phyloP scores from a whole-genome alignment of 805 yeast species.

The Hanseniaspora vineae region DNA sequence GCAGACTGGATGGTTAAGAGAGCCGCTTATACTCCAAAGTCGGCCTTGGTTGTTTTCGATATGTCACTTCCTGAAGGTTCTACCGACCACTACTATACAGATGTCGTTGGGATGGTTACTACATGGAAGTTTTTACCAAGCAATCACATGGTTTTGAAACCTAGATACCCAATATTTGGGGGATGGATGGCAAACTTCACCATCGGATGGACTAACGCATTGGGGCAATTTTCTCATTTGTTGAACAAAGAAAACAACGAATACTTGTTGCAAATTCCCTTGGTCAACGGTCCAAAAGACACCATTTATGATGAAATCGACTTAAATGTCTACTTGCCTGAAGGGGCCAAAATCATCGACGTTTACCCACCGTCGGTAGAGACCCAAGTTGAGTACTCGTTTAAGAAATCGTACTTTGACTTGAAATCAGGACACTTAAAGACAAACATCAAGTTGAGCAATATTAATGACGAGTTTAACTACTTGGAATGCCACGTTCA shows the following conservation, averaged over 20 bases:
- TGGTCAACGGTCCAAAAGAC: slow-evolving; percentile 60
- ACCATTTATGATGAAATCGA: slow-evolving; percentile 51
- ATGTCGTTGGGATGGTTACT: slow-evolving; percentile 86
- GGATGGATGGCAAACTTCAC: slow-evolving; percentile 95
- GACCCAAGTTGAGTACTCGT: slow-evolving; percentile 5
- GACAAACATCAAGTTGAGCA: slow-evolving; percentile 42
- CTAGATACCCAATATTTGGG: slow-evolving; percentile 91
- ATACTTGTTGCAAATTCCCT: slow-evolving; percentile 54
- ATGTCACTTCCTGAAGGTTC: slow-evolving; percentile 39
- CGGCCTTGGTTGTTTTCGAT: slow-evolving; percentile 50
- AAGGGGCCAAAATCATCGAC: slow-evolving; percentile 54
- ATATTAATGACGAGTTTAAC: slow-evolving; percentile 58
- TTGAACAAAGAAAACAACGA: slow-evolving; percentile 27
- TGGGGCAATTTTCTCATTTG: slow-evolving; percentile 39
- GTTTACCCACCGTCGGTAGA: slow-evolving; percentile 37
- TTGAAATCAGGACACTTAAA: slow-evolving; percentile 66
- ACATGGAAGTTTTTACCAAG: slow-evolving; percentile 36
- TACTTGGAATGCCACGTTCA: slow-evolving; percentile 42
- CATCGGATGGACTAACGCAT: slow-evolving; percentile 72
- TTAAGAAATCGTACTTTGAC: slow-evolving; percentile 53
- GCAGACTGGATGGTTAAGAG: slow-evolving; percentile 55
- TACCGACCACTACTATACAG: slow-evolving; percentile 67
- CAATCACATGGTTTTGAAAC: slow-evolving; percentile 44
- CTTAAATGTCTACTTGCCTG: slow-evolving; percentile 67
- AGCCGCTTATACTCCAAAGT: slow-evolving; percentile 34